Conservation (phyloP, 495 filamentous ascomycete species). For the Daldinia decipiens region DNA sequence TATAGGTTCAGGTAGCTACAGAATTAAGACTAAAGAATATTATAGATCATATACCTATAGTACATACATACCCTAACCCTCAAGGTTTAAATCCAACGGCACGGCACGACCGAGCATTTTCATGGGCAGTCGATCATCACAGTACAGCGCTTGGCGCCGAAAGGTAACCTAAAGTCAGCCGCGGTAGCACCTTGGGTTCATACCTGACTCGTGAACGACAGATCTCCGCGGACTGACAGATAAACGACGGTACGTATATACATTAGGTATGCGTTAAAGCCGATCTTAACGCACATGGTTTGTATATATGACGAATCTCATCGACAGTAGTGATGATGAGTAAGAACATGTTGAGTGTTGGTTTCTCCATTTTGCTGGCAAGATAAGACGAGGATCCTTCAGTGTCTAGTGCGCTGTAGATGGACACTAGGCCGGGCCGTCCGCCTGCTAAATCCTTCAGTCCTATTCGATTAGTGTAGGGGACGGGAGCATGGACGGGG, state of each 20-base stretch:
- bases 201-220: constrained; percentile 30
- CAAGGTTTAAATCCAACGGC: constrained; percentile 45
- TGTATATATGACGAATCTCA: constrained; percentile 28
- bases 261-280: constrained; percentile 20
- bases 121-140: constrained; percentile 22
- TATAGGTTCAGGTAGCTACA: neutral
- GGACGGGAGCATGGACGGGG: neutral
- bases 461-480: constrained; percentile 4
- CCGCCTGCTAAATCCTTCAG: neutral
- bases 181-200: constrained; percentile 22
- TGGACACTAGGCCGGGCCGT: constrained; percentile 16
- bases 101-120: constrained; percentile 40
- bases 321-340: constrained; percentile 17
- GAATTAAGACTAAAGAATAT: neutral
- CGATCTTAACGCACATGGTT: constrained; percentile 27
- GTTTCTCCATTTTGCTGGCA: neutral
- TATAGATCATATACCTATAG: constrained; percentile 2
- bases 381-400: neutral
- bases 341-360: neutral
- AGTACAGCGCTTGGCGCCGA: constrained; percentile 12
- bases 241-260: constrained; percentile 6
- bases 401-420: neutral
- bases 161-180: constrained; percentile 32
- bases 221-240: constrained; percentile 27
- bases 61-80: constrained; percentile 25